phyloP scores from a whole-genome alignment of 345 rosid genomes.

The Raphanus raphanistrum region DNA sequence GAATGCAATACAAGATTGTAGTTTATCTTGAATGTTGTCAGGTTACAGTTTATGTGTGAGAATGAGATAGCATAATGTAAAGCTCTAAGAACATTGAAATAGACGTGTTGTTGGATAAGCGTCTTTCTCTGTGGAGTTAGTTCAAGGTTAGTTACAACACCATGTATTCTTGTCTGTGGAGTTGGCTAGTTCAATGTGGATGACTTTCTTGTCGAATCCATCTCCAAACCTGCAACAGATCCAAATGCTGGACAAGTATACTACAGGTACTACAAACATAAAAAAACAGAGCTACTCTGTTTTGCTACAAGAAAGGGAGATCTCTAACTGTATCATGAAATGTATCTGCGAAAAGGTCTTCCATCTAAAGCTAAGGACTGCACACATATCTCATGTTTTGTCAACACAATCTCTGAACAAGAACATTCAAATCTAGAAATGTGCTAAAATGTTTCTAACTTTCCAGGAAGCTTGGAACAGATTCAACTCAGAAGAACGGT shows the following conservation, averaged over 20 bases:
- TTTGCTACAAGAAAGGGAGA: no score
- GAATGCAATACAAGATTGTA: neutral
- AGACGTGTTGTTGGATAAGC: neutral
- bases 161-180: neutral
- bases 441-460: constrained; percentile 11
- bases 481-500: constrained; percentile 90
- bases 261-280: no score
- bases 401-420: constrained; percentile 3
- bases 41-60: neutral
- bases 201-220: no score
- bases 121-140: neutral
- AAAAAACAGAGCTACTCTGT: no score
- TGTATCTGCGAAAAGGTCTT: constrained; percentile 91
- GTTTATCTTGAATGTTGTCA: neutral
- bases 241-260: no score
- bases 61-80: neutral
- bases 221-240: no score
- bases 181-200: no score
- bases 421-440: neutral
- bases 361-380: constrained; percentile 69
- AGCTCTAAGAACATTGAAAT: neutral
- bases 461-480: constrained; percentile 93
- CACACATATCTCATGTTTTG: constrained; percentile 1
- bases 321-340: constrained; percentile 33
- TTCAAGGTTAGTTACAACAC: neutral